Base-by-base conservation (phyloP, 2,329 filamentous ascomycete genomes). In the Paramyrothecium sp. region DNA sequence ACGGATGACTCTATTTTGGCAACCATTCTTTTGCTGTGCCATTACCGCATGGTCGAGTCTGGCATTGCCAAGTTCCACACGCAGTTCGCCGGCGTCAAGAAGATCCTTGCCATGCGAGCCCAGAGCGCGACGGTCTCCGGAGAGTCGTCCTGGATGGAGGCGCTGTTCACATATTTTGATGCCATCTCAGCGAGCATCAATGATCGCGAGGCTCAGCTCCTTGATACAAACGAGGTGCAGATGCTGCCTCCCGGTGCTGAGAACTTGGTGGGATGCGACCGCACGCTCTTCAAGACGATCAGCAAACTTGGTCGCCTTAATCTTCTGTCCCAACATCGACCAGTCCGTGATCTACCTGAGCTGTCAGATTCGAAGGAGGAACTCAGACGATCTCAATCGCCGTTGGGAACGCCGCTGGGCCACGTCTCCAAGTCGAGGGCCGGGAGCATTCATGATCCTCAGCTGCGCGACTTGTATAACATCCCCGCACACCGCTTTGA, bases 141-240 rank as follows among this genome's bases (percentile, higher is more conserved):
- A 53, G 90, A 92, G 59, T 89, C 91, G 58, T 86, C 88, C 13
- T 97, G 93, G 93, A 94, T 97, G 78, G 91, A 96, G 67, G 88
- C 91, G 47, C 87, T 97, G 64, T 97, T 97, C 69, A 95, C 91
- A 34, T 96, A 94, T 81, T 96, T 96, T 69, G 94, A 97, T 71
- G 91, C 93, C 56, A 91, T 97, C 76, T 92, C 92, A 0, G 91
- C 91, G 44, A 93, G 90, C 54, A 91, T 96, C 69, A 97, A 97
- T 65, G 91, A 97, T 73, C 87, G 93, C 54, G 93, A 97, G 73
- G 87, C 90, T 30, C 91, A 96, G 71, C 84, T 97, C 19, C 80
- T 87, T 61, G 83, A 86, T 13, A 80, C 85, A 17, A 68, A 78
- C 1, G 81, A 82, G 46, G 73, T 78, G 17, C 78, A 78, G 47